Conservation (phyloP, 106 monocot genomes). For the Iris macrosiphon region DNA sequence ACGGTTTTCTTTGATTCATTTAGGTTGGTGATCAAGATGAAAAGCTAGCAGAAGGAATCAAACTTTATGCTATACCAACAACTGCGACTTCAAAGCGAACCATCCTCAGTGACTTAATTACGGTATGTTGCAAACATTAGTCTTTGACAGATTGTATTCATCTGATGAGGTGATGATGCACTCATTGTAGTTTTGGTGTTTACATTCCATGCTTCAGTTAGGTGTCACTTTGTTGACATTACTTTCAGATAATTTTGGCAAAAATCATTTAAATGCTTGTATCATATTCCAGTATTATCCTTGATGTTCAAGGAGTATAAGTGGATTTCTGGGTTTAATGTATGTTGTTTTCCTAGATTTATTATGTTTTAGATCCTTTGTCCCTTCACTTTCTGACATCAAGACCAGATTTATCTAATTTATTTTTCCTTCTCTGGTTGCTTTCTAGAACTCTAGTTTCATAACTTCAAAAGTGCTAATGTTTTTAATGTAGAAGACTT, state of each 20-base stretch:
- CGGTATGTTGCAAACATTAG: too few species aligned
- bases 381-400: not conserved
- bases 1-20: slow-evolving; percentile 1
- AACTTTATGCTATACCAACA: slow-evolving; percentile 69
- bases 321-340: too few species aligned
- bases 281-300: too few species aligned
- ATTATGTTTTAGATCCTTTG: too few species aligned
- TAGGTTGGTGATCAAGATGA: slow-evolving; percentile 95
- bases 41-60: slow-evolving; percentile 92
- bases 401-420: not conserved
- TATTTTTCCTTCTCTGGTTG: not conserved
- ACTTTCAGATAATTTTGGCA: not conserved
- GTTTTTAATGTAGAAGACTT: not conserved
- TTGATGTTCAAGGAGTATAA: not conserved
- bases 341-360: too few species aligned
- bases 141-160: too few species aligned
- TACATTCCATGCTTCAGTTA: too few species aligned
- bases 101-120: slow-evolving; percentile 81
- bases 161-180: too few species aligned
- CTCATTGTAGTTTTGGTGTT: too few species aligned
- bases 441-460: not conserved
- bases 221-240: not conserved
- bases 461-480: not conserved
- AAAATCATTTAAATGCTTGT: too few species aligned
- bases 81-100: slow-evolving; percentile 77